phyloP scores from a whole-genome alignment of 495 filamentous ascomycete genomes.

The Xanthoparmelia taractica region DNA sequence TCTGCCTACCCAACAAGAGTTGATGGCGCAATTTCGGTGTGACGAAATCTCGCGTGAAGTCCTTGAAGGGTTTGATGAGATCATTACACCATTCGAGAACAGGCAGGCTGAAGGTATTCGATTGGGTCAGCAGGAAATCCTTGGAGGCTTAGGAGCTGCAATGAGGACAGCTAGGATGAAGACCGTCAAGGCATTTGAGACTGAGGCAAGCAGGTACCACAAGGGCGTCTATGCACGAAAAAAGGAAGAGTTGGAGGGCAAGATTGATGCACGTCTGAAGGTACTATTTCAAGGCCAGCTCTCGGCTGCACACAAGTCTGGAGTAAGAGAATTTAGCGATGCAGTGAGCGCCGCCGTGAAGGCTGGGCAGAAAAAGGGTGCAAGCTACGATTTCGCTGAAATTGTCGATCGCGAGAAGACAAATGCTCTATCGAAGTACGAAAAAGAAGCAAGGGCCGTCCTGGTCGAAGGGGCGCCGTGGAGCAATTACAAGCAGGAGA shows the following conservation, averaged over 20 bases:
- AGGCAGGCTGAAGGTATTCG: constrained; percentile 66
- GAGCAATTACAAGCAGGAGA: constrained; percentile 65
- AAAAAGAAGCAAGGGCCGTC: constrained; percentile 63
- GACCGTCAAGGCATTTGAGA: constrained; percentile 75
- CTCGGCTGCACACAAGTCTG: constrained; percentile 76
- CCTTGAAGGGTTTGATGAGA: constrained; percentile 71
- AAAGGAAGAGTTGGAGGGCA: constrained; percentile 71
- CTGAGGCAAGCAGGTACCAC: constrained; percentile 86
- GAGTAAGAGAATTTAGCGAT: constrained; percentile 80
- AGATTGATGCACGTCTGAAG: constrained; percentile 80
- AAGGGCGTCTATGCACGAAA: constrained; percentile 88
- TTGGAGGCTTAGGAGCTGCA: constrained; percentile 66
- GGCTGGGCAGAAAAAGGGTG: constrained; percentile 80
- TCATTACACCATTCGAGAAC: constrained; percentile 77
- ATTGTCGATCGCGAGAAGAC: constrained; percentile 81
- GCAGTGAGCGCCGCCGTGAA: constrained; percentile 79
- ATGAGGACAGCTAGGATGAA: constrained; percentile 67
- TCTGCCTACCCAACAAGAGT: constrained; percentile 90
- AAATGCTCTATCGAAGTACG: constrained; percentile 65
- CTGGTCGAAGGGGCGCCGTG: constrained; percentile 70
- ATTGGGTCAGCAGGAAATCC: constrained; percentile 59
- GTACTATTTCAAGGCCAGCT: constrained; percentile 81
- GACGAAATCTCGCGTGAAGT: constrained; percentile 92
- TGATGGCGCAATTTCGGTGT: constrained; percentile 93
- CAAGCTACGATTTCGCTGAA: constrained; percentile 84